Evolutionary conservation across 768 basidiomycete genomes (phyloP).

Genomic region (Auricularia auricula-judae): DNA sequence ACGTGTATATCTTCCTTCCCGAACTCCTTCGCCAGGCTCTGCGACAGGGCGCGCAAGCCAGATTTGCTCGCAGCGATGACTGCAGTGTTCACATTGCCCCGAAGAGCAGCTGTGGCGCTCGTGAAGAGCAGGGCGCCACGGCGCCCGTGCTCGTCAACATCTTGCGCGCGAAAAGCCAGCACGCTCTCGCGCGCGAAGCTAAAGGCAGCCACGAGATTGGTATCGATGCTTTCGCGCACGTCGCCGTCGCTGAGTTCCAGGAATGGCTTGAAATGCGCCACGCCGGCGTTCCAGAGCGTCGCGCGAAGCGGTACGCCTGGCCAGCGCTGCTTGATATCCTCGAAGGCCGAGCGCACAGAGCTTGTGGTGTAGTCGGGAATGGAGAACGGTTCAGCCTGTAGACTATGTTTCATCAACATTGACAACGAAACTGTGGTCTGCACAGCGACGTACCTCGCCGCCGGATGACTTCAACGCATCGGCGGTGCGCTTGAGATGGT

Average conservation of each 20-base stretch:
- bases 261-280: conserved; percentile 55
- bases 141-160: conserved; percentile 31
- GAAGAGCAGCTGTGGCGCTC: conserved; percentile 54
- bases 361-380: conserved; percentile 28
- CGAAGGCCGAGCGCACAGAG: conserved; percentile 32
- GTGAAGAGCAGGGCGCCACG: conserved; percentile 61
- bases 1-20: conserved; percentile 67
- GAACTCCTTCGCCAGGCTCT: conserved; percentile 68
- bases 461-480: conserved; percentile 43
- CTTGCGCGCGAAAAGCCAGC: conserved; percentile 39
- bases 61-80: conserved; percentile 56
- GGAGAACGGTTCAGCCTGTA: conserved; percentile 47
- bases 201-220: conserved; percentile 48
- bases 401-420: neutral
- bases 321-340: conserved; percentile 38
- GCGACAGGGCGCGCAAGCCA: conserved; percentile 49
- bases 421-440: neutral
- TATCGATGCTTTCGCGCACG: conserved; percentile 36
- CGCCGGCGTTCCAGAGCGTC: conserved; percentile 53
- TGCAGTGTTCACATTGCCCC: conserved; percentile 53
- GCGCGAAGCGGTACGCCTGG: conserved; percentile 35
- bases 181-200: conserved; percentile 54
- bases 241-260: conserved; percentile 51
- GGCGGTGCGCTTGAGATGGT: conserved; percentile 40
- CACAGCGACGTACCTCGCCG: conserved; percentile 37